These are phyloP conservation scores for Hortiboletus campestris DNA, from an alignment of 768 basidiomycete species.

Conservation along the genomic window DNA sequence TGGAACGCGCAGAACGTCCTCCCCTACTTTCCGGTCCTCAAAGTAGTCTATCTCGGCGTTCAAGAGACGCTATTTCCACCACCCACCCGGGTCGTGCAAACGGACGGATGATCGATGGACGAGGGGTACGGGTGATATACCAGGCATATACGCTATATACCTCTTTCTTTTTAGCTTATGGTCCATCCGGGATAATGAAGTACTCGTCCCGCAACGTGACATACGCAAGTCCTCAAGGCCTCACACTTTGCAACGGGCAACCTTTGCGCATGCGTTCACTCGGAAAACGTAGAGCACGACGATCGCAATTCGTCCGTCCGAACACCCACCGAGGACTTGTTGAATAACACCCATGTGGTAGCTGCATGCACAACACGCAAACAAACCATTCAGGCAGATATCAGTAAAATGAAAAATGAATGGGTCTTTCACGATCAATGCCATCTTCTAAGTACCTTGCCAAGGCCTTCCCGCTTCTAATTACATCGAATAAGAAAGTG, in stretches of 20 bases:
- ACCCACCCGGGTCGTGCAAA: not conserved
- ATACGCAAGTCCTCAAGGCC: no score
- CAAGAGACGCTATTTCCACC: conserved; percentile 41
- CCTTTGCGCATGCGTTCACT: no score
- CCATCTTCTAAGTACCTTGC: conserved; percentile 1
- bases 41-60: conserved; percentile 56
- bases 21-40: conserved; percentile 60
- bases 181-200: not conserved
- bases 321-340: no score
- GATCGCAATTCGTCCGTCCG: no score
- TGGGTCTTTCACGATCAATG: not conserved
- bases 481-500: not conserved
- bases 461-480: conserved; percentile 4
- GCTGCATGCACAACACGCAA: no score
- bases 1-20: conserved; percentile 49
- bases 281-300: no score
- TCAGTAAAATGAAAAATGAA: not conserved
- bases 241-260: no score
- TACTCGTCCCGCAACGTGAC: no score
- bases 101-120: not conserved
- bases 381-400: not conserved
- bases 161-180: not conserved
- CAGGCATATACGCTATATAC: not conserved
- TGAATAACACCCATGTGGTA: no score
- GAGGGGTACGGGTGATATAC: not conserved